Base-by-base conservation (phyloP, 2,329 filamentous ascomycete species). In the Pseudonectria buxi region DNA sequence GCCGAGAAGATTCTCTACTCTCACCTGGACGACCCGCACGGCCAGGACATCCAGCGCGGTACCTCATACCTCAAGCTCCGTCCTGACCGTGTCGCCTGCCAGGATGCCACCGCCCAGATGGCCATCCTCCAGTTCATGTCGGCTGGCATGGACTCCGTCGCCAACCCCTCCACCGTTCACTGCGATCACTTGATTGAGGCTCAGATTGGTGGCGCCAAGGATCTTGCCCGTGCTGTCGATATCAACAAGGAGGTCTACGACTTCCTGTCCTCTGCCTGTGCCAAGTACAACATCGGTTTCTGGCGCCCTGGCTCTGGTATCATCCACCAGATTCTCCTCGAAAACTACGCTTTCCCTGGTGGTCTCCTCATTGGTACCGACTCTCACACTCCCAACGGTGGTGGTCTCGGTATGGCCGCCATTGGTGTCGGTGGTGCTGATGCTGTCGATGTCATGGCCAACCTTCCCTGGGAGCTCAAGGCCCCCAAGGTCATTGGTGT, bases 221-320 rank as follows among this genome's bases (percentile, higher is more conserved):
- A 98, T 84, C 73, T 96, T 65, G 83, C 78, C 44, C 81, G 90
- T 58, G 92, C 92, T 55, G 74, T 90, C 58, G 77, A 81, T 54
- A 95, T 95, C 72, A 96, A 96, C 82, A 94, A 94, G 77, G 90
- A 96, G 69, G 92, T 98, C 54, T 98, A 96, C 71, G 85, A 96
- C 69, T 98, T 98, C 77, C 72, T 98, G 61, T 78, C 88, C 44
- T 81, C 82, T 46, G 85, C 90, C 49, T 96, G 90, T 65, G 89
- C 89, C 60, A 98, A 96, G 76, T 98, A 96, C 77, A 90, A 96
- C 77, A 96, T 96, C 65, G 92, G 92, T 74, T 96, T 96, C 83
- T 98, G 92, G 92, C 87, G 79, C 67, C 92, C 92, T 49, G 92
- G 92, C 55, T 95, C 90, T 62, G 92, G 92, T 76, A 98, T 96